Evolutionary conservation across 768 basidiomycete genomes (phyloP), one percentile per base, ranked within the genome.

Genomic region (Pleurotus tuoliensis): DNA sequence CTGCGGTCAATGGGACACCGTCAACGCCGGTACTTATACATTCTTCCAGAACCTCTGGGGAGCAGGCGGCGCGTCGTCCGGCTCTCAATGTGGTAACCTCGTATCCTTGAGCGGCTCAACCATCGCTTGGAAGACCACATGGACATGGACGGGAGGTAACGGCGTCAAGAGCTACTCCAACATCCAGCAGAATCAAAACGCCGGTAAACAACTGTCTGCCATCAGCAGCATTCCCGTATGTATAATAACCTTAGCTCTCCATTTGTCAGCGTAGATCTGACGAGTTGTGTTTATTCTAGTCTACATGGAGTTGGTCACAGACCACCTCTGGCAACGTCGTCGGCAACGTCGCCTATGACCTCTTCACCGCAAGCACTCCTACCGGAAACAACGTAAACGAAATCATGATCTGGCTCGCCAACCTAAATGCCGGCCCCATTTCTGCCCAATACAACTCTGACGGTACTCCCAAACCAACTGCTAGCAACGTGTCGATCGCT

Each of bases 381-480:
- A 78, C 78, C 1, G 84, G 84, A 30, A 66, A 73, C 39, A 75
- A 76, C 52, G 71, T 67, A 25, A 76, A 76, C 55, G 77, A 78
- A 57, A 74, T 86, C 61, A 88, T 88, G 86, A 67, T 88, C 58
- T 87, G 86, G 86, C 76, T 86, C 12, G 83, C 75, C 0, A 82
- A 79, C 62, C 75, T 67, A 71, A 79, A 80, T 59, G 78, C 84
- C 3, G 76, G 76, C 2, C 86, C 86, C 1, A 85, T 87, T 58
- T 82, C 82, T 12, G 67, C 71, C 16, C 16, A 59, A 0, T 87
- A 84, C 64, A 67, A 69, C 62, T 66, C 74, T 0, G 52, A 70
- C 15, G 84, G 84, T 3, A 65, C 74, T 3, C 73, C 84, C 1
- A 62, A 72, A 24, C 75, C 85, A 38, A 69, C 78, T 16, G 78